Base-by-base conservation (phyloP, 2,329 filamentous ascomycete species). In the Arachnomyces sp. region DNA sequence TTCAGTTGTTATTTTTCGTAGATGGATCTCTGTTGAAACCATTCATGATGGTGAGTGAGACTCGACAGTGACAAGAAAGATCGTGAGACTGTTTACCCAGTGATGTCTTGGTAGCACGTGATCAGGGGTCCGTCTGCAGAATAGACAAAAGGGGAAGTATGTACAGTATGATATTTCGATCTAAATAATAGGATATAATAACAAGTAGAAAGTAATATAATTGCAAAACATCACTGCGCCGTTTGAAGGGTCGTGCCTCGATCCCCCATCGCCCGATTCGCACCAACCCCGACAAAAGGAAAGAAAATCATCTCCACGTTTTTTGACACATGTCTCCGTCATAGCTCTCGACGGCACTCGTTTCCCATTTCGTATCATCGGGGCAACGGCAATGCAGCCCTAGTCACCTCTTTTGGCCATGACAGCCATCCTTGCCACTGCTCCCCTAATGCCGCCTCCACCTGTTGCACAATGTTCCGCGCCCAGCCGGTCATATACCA, bases 401-500 rank as follows among this genome's bases (percentile, higher is more conserved):
- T 40, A 13, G 45, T 46, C 16, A 44, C 38, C 15, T 44, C 36
- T 28, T 46, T 48, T 6, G 55, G 55, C 55, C 55, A 58, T 11
- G 42, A 33, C 14, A 58, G 44, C 38, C 53, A 53, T 32, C 47
- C 44, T n/a, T 51, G 47, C 55, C 55, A 58, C 30, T 44, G 35
- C 15, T 51, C 49, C 8, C 48, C 48, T n/a, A 56, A 42, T 11
- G 48, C 44, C 30, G 52, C 49, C 34, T 49, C 47, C 33, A 58
- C 51, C 13, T 52, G 51, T 30, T 51, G 47, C 12, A 58, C 45
- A 39, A 56, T 49, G 31, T 56, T 54, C 25, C 42, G 42, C 28
- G 53, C 52, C 53, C 54, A 55, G 16, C 55, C 54, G 21, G 29
- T 43, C 39, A 58, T 49, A 39, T 53, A 58, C 55, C 55, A 58